These are phyloP conservation scores for Zasmidium angulare DNA, from an alignment of 2,329 filamentous ascomycete genomes.

Conservation along the genomic window DNA sequence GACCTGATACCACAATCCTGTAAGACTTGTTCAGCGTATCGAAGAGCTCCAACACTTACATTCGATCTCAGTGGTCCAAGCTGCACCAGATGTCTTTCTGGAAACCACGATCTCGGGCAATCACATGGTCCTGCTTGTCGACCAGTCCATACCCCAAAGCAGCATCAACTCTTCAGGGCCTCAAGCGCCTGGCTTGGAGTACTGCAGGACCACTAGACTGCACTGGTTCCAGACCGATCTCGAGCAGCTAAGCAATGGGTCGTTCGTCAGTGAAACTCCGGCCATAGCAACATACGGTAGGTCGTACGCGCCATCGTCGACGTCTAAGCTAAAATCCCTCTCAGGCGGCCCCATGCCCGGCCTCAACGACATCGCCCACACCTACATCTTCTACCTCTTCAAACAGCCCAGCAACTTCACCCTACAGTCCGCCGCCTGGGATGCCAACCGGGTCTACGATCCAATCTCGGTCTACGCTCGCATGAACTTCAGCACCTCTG, in stretches of 20 bases:
- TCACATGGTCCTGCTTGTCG: conserved; percentile 29
- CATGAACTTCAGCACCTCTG: conserved; percentile 27
- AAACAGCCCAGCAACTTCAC: conserved; percentile 25
- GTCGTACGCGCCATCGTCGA: background rate
- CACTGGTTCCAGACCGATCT: conserved; percentile 33
- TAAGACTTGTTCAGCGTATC: no score
- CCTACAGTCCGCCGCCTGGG: conserved; percentile 17
- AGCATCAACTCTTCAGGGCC: conserved; percentile 17
- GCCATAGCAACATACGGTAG: conserved; percentile 27
- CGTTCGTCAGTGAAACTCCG: conserved; percentile 17
- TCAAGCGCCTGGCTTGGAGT: conserved; percentile 25
- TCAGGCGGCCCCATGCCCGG: conserved; percentile 25
- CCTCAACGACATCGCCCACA: conserved; percentile 29
- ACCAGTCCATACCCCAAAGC: conserved; percentile 25
- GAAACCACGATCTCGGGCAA: conserved; percentile 10
- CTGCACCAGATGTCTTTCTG: conserved; percentile 10
- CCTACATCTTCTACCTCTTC: conserved; percentile 35
- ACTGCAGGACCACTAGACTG: conserved; percentile 31
- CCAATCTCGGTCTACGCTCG: conserved; percentile 13
- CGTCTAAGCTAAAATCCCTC: background rate
- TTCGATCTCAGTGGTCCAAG: conserved; percentile 16
- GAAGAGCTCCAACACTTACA: no score
- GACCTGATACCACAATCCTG: conserved; percentile 5
- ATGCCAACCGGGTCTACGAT: conserved; percentile 17
- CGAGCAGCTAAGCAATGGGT: conserved; percentile 20